These are phyloP conservation scores for Monosporascus sp. DNA, from an alignment of 2,329 filamentous ascomycete species.

Conservation along the genomic window DNA sequence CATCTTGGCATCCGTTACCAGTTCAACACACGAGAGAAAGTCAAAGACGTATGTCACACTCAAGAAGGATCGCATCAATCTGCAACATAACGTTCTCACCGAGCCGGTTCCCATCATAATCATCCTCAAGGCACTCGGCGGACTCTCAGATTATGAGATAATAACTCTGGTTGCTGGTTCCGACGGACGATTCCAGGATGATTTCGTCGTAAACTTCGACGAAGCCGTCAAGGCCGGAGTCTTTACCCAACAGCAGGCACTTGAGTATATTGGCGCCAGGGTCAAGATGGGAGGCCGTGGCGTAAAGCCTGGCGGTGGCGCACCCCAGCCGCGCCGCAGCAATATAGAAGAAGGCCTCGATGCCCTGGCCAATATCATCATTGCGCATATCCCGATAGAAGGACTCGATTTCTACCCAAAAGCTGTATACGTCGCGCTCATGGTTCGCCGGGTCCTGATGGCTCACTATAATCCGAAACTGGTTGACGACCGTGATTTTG, in stretches of 20 bases:
- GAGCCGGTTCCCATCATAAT: slow-evolving; percentile 96
- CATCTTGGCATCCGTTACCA: slow-evolving; percentile 92
- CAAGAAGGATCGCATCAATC: slow-evolving; percentile 85
- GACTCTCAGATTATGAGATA: slow-evolving; percentile 92
- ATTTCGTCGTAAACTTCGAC: slow-evolving; percentile 93
- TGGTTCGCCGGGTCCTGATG: slow-evolving; percentile 95
- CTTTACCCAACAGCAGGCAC: slow-evolving; percentile 88
- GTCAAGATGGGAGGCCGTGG: slow-evolving; percentile 78
- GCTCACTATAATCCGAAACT: slow-evolving; percentile 82
- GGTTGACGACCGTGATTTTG: slow-evolving; percentile 94
- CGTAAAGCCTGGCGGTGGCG: slow-evolving; percentile 43
- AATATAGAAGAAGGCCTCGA: slow-evolving; percentile 89
- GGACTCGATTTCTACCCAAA: slow-evolving; percentile 96
- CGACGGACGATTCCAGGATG: slow-evolving; percentile 85
- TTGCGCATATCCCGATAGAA: slow-evolving; percentile 88
- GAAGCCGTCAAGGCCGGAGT: slow-evolving; percentile 79
- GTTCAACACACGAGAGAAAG: slow-evolving; percentile 95
- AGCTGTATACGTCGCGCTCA: slow-evolving; percentile 91
- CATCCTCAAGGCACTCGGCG: slow-evolving; percentile 85
- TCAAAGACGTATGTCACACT: slow-evolving; percentile 94
- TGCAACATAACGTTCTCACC: slow-evolving; percentile 88
- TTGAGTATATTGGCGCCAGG: slow-evolving; percentile 83
- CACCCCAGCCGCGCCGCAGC: slow-evolving; percentile 59
- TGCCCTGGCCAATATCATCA: slow-evolving; percentile 84
- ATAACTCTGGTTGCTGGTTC: slow-evolving; percentile 83